Conservation (phyloP, 2,329 filamentous ascomycete species). For the Aspergillus japonicus region DNA sequence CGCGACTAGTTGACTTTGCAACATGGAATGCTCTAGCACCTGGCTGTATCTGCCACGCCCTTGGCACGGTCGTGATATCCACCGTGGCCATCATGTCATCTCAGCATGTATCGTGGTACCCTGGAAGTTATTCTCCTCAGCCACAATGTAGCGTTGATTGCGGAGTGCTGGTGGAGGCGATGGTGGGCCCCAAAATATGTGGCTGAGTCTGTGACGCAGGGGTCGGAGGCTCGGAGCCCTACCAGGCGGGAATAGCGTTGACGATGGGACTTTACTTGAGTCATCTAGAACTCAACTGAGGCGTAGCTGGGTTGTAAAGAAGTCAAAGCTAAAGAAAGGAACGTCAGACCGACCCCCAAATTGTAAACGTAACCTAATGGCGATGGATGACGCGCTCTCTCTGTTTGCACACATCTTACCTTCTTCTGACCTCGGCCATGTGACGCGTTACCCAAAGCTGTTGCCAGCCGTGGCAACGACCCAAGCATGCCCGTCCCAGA, state of each 20-base stretch:
- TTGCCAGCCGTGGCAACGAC: not conserved
- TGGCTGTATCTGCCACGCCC: not conserved
- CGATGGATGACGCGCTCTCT: not conserved
- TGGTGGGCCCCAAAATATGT: not conserved
- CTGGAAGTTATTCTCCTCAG: not conserved
- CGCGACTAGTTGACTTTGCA: not conserved
- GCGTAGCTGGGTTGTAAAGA: too few species aligned
- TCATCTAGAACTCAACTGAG: not conserved
- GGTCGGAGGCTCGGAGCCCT: not conserved
- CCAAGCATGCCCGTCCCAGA: not conserved
- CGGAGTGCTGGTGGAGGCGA: not conserved
- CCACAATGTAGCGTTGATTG: not conserved
- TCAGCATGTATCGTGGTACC: not conserved
- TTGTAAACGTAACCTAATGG: not conserved
- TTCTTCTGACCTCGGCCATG: not conserved
- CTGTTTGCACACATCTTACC: not conserved
- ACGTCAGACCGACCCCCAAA: too few species aligned
- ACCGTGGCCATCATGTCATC: not conserved
- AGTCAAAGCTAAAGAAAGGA: too few species aligned
- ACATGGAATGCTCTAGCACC: not conserved
- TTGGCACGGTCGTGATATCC: not conserved
- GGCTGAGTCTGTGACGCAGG: not conserved
- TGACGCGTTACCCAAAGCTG: conserved; percentile 8
- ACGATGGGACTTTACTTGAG: not conserved
- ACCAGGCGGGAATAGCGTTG: not conserved